Evolutionary conservation across 2,329 filamentous ascomycete genomes (phyloP), one percentile per base, ranked within the genome.

Genomic region (Paraconiothyrium sp.): DNA sequence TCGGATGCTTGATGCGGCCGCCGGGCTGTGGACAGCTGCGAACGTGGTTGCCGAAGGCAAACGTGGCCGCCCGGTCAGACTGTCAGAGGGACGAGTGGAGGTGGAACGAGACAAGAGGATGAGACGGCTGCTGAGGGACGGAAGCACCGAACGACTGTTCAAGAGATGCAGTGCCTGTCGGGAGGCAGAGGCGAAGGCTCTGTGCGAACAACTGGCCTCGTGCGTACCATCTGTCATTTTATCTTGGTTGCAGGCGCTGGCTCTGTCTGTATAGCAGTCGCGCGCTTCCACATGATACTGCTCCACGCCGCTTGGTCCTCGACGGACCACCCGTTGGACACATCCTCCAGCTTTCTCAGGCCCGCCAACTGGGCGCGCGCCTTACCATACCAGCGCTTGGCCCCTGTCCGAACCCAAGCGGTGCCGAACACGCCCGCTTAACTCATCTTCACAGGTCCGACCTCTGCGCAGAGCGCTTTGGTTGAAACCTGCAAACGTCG

Each of bases 181-280:
- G 61, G 59, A 69, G 69, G 68, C 67, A 69, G 67, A 67, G 67
- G 59, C 51, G 54, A 61, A 27, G 52, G 51, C 56, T 60, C 59
- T 63, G 69, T 70, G 67, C 66, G 66, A 60, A 62, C 63, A 60
- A 65, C 61, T 70, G 66, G 62, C 65, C 70, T 72, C 65, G 69
- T 68, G 69, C 69, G 70, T 68, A 66, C 58, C 55, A 54, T 63
- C 66, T 59, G 54, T 55, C 69, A 72, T 67, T 76, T 75, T 77
- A 76, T 78, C 69, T 71, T 69, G 70, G 62, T 64, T 68, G 69
- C 73, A 78, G 65, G 73, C 75, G 75, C 75, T 76, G 72, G 70
- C 59, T 65, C 66, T 69, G 66, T 68, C 60, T 70, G 65, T 66
- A 61, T 64, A 59, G 64, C 61, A 70, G 71, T 76, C 76, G 76